phyloP scores from a whole-genome alignment of 1,284 basidiomycete genomes.

The Takashimella tepidaria region DNA sequence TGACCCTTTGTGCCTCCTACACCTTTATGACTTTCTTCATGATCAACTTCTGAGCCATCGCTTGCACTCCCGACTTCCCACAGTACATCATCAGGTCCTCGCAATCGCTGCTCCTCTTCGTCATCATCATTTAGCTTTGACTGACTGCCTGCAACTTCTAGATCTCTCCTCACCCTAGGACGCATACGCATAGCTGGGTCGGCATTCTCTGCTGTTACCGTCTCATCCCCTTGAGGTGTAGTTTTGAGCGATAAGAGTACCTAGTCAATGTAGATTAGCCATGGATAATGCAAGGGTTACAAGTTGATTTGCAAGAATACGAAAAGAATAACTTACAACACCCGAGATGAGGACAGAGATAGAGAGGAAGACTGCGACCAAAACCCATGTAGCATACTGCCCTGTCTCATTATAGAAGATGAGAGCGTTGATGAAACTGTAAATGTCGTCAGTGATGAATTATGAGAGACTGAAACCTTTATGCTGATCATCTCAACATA shows the following conservation, averaged over 20 bases:
- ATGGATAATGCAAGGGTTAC: too few relatives aligned
- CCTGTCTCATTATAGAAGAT: constrained; percentile 75
- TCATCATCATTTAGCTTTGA: constrained; percentile 6
- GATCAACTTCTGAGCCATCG: constrained; percentile 25
- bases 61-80: constrained; percentile 42
- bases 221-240: not conserved
- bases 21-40: constrained; percentile 23
- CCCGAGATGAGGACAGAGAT: constrained; percentile 78
- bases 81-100: constrained; percentile 19
- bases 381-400: constrained; percentile 75
- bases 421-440: constrained; percentile 61
- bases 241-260: constrained; percentile 45
- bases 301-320: not conserved
- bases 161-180: constrained; percentile 10
- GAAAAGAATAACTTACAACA: constrained; percentile 55
- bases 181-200: constrained; percentile 27
- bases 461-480: not conserved
- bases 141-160: too few relatives aligned
- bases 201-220: constrained; percentile 18
- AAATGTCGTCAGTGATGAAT: not conserved
- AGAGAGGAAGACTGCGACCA: constrained; percentile 77
- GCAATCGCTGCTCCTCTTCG: constrained; percentile 1
- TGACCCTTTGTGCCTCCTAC: constrained; percentile 20
- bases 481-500: constrained; percentile 49
- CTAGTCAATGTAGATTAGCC: too few relatives aligned